Evolutionary conservation across 345 rosid species (phyloP).

Genomic region (Gossypium stocksii): DNA sequence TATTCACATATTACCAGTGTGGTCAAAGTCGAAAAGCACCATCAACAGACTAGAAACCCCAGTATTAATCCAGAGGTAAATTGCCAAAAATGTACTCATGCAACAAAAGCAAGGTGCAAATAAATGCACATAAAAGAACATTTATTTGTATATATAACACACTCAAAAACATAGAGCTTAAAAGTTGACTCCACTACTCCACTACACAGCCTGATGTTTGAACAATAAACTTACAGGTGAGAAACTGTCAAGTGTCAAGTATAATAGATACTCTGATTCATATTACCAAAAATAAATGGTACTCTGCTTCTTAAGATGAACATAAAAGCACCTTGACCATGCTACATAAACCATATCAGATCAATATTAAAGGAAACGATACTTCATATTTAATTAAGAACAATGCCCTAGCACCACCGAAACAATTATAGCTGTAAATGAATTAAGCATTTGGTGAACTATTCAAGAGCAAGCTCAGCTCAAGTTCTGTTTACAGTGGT

Average conservation of each 20-base stretch:
- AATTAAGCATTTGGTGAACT: too few relatives aligned
- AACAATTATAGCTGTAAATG: background rate
- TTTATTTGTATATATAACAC: background rate
- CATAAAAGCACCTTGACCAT: background rate
- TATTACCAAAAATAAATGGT: background rate
- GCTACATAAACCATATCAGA: background rate
- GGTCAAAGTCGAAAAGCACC: background rate
- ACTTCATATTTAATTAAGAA: background rate
- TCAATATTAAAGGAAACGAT: background rate
- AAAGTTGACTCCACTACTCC: background rate
- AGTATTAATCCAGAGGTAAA: background rate
- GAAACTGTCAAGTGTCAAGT: background rate
- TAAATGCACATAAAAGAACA: background rate
- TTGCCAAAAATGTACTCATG: background rate
- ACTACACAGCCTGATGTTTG: background rate
- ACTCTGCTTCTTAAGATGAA: background rate
- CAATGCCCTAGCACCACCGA: background rate
- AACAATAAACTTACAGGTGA: background rate
- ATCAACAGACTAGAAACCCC: background rate
- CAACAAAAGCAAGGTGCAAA: slow-evolving; percentile 5
- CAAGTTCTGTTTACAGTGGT: too few relatives aligned
- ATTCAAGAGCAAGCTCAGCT: too few relatives aligned
- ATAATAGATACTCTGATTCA: background rate
- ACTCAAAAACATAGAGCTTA: background rate
- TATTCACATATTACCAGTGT: background rate